Evolutionary conservation across 192 early-diverging fungal genomes (phyloP), one percentile per base, ranked within the genome.

Genomic region (Podila epicladia): DNA sequence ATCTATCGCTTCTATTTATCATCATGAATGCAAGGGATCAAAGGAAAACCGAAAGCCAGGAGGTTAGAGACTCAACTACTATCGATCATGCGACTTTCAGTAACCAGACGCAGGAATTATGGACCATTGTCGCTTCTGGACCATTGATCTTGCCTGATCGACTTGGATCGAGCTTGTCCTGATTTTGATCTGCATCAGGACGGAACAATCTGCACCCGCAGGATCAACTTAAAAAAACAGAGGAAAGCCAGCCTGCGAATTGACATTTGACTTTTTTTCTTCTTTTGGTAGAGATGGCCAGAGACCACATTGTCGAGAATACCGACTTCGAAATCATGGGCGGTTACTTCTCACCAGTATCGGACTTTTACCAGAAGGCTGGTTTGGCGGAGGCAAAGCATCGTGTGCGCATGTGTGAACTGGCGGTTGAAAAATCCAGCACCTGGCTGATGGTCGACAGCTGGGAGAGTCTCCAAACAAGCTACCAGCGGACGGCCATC

Each of bases 331-430:
- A 98, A 82, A 84, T 98, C 63, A 79, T 98, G 64, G 97, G 94
- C 11, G 98, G 97, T 12, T 98, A 98, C 84, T 98, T 95, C 84
- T 97, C 96, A 7, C 98, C 98, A 2, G 98, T 99, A 17, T 94
- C 93, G 0, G 97, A 98, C 69, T 93, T 90, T 64, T 99, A 99
- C 75, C 89, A 91, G 65, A 98, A 99, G 75, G 91, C 93, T 65
- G 98, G 97, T 9, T 86, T 99, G 28, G 97, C 95, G 0, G 85
- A 90, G 19, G 95, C 94, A 69, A 80, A 89, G 59, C 94, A 99
- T 83, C 89, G 98, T 28, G 95, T 98, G 12, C 83, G 87, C 26
- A 99, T 99, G 98, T 97, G 96, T 85, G 89, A 95, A 69, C 77
- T 95, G 41, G 97, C 96, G 4, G 91, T 93, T 1, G 89, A 93